Conservation (phyloP, 495 filamentous ascomycete species). For the Elasticomyces elasticus region DNA sequence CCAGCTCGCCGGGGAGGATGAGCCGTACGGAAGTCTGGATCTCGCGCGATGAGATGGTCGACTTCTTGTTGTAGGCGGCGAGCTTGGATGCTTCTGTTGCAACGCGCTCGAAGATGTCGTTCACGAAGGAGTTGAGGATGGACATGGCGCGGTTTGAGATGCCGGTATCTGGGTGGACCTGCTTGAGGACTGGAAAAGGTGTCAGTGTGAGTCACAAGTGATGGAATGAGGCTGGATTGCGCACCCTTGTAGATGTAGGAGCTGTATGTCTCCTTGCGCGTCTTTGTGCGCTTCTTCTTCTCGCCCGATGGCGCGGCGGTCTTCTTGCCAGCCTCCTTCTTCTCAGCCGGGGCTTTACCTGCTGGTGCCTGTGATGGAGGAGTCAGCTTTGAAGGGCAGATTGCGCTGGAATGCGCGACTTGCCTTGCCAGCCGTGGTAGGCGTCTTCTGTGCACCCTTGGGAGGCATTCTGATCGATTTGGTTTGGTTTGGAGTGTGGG, state of each 20-base stretch:
- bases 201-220: conserved; percentile 28
- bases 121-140: conserved; percentile 99
- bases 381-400: neutral
- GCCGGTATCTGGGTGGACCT: conserved; percentile 99
- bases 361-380: conserved; percentile 62
- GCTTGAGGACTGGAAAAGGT: conserved; percentile 76
- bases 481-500: conserved; percentile 11
- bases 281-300: conserved; percentile 99
- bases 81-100: conserved; percentile 98
- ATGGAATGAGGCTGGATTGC: conserved; percentile 8
- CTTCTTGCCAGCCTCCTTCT: conserved; percentile 99
- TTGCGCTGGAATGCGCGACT: neutral
- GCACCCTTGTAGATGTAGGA: conserved; percentile 99
- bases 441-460: conserved; percentile 49
- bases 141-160: conserved; percentile 99
- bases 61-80: conserved; percentile 99
- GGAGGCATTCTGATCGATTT: conserved; percentile 22
- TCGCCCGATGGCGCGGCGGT: conserved; percentile 82
- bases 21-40: conserved; percentile 98
- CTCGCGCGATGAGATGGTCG: conserved; percentile 97
- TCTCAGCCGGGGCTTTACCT: conserved; percentile 82
- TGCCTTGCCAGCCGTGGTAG: conserved; percentile 70
- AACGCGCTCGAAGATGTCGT: conserved; percentile 99
- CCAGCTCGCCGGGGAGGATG: conserved; percentile 95
- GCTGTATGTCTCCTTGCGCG: conserved; percentile 98